These are phyloP conservation scores for Pythium folliculosum DNA, from an alignment of 352 stramenopile genomes.

Conservation along the genomic window DNA sequence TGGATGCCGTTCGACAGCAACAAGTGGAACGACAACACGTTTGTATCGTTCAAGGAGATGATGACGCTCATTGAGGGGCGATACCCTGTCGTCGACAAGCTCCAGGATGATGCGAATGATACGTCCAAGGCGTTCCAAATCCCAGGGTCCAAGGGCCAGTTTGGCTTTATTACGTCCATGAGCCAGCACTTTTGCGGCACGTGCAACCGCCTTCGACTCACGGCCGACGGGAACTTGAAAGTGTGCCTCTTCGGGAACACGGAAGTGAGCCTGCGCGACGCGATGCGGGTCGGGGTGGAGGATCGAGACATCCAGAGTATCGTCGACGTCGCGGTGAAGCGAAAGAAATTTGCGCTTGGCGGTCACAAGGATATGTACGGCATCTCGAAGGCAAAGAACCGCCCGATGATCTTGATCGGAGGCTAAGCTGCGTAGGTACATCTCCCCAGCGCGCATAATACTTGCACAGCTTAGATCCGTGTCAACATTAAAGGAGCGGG, in stretches of 20 bases:
- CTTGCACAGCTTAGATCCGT: no score
- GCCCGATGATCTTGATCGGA: conserved; percentile 98
- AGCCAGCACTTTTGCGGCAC: conserved; percentile 97
- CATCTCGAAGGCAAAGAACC: conserved; percentile 92
- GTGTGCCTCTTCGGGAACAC: conserved; percentile 97
- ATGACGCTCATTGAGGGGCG: conserved; percentile 47
- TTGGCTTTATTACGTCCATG: conserved; percentile 98
- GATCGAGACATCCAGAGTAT: conserved; percentile 87
- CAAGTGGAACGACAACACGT: conserved; percentile 91
- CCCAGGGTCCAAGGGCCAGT: conserved; percentile 61
- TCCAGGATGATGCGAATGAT: conserved; percentile 87
- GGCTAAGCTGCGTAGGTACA: conserved; percentile 87
- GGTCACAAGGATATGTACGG: conserved; percentile 94
- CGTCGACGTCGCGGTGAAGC: conserved; percentile 89
- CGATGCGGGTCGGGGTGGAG: conserved; percentile 74
- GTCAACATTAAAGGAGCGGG: no score
- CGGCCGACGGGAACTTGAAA: conserved; percentile 94
- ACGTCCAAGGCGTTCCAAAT: conserved; percentile 95
- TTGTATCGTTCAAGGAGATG: conserved; percentile 95
- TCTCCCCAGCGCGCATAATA: no score
- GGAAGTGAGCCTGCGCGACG: conserved; percentile 92
- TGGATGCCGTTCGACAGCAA: conserved; percentile 99
- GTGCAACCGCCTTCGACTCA: conserved; percentile 97
- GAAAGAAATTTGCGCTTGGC: conserved; percentile 94
- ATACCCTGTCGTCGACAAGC: conserved; percentile 56